Evolutionary conservation across 1,284 basidiomycete species (phyloP), one percentile per base, ranked within the genome.

Genomic region (Melampsora larici-populina): DNA sequence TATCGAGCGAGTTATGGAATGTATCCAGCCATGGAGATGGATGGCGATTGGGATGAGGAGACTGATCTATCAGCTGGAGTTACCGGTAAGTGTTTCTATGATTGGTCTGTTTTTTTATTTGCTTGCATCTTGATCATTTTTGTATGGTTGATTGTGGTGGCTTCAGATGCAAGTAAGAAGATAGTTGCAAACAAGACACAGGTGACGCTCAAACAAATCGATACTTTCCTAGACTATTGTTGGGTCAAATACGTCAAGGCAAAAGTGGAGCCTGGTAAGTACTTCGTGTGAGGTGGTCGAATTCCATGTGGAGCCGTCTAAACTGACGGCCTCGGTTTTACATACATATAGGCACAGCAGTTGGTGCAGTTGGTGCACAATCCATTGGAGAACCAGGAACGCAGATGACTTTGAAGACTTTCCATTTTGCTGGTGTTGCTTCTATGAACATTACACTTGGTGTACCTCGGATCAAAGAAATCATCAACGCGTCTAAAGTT

Each of bases 361-460:
- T 99, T 24, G 97, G 97, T 70, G 97, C 97, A 21, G 94, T 99
- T 65, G 97, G 97, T 21, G 97, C 97, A 0, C 97, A 99, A 84
- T 99, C 97, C 8, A 99, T 99, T 80, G 97, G 97, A 84, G 97
- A 99, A 85, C 97, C 97, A 1, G 97, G 97, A 77, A 99, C 97
- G 2, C 97, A 99, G 83, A 99, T 99, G 97, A 99, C 97, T 8
- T 85, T 99, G 80, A 99, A 99, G 86, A 99, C 97, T 79, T 99
- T 99, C 90, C 97, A 99, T 87, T 99, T 99, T 86, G 97, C 97
- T 82, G 97, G 97, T 87, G 95, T 99, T 80, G 97, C 97, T 15
- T 97, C 95, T 48, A 99, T 99, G 97, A 99, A 98, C 86, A 94
- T 99, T 81, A 99, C 97, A 0, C 89, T 99, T 58, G 97, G 97